phyloP scores from a whole-genome alignment of 1,284 basidiomycete species.

The Irpex sp. region DNA sequence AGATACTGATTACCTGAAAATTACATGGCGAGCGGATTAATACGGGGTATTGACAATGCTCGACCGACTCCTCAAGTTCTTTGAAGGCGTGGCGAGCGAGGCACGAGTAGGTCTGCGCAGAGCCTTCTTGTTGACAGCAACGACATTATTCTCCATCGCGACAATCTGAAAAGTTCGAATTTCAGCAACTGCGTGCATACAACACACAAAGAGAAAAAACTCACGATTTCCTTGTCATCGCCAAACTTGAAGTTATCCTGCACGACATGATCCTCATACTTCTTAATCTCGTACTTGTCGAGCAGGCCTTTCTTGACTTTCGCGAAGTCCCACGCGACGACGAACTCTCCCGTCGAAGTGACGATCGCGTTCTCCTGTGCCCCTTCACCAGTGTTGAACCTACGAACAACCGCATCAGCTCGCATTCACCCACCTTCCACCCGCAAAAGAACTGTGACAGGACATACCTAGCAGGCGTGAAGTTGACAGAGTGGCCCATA shows the following conservation, averaged over 20 bases:
- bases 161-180: slow-evolving; percentile 61
- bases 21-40: slow-evolving; percentile 25
- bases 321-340: slow-evolving; percentile 94
- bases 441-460: background rate
- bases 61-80: slow-evolving; percentile 46
- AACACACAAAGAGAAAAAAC: slow-evolving; percentile 25
- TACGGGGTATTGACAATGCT: slow-evolving; percentile 72
- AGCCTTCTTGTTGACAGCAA: slow-evolving; percentile 92
- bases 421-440: background rate
- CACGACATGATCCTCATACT: slow-evolving; percentile 92
- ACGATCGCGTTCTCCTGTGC: slow-evolving; percentile 94
- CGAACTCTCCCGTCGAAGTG: slow-evolving; percentile 93
- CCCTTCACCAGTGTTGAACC: slow-evolving; percentile 89
- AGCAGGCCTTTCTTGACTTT: slow-evolving; percentile 91
- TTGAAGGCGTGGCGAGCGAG: slow-evolving; percentile 58
- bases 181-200: background rate
- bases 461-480: slow-evolving; percentile 85
- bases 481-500: slow-evolving; percentile 87
- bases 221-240: slow-evolving; percentile 90
- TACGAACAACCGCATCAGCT: slow-evolving; percentile 26
- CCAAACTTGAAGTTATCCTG: slow-evolving; percentile 97
- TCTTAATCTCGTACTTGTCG: slow-evolving; percentile 95
- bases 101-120: slow-evolving; percentile 83
- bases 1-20: background rate
- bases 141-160: slow-evolving; percentile 90